A percentile compares a stretch with the other conserved stretches of the same genome.
These are phyloP conservation scores for Leccinum glutinopallens DNA, from an alignment of 1,284 basidiomycete genomes.

Conservation along the genomic window DNA sequence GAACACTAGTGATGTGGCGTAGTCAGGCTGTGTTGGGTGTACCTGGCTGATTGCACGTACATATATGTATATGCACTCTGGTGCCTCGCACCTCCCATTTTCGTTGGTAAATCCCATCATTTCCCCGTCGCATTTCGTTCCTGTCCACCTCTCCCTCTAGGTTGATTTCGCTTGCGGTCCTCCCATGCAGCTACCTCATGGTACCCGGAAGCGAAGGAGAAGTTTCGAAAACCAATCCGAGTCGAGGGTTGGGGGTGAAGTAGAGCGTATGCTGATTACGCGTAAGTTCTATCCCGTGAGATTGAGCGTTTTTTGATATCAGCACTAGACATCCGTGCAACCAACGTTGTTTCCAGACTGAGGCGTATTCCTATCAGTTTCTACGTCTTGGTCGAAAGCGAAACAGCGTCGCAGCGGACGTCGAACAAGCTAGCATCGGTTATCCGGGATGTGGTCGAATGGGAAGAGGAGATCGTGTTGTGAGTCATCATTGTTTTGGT, in stretches of 20 bases:
- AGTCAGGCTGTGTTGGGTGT: not conserved
- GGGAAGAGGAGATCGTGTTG: not conserved
- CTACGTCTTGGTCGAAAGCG: not conserved
- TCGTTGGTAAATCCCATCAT: too few relatives aligned
- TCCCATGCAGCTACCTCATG: not conserved
- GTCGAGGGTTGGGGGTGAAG: not conserved
- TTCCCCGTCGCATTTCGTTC: not conserved
- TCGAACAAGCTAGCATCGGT: not conserved
- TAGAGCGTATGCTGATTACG: not conserved
- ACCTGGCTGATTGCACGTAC: not conserved
- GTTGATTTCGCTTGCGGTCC: not conserved
- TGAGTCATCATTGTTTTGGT: not conserved
- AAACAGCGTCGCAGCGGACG: not conserved
- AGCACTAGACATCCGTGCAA: not conserved
- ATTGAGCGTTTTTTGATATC: not conserved
- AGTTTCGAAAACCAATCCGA: not conserved
- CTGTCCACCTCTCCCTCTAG: not conserved
- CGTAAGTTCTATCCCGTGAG: not conserved
- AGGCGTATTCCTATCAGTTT: not conserved
- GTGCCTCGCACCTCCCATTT: too few relatives aligned
- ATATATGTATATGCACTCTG: too few relatives aligned
- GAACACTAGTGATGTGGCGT: not conserved
- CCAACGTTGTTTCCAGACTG: not conserved
- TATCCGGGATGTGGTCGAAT: not conserved
- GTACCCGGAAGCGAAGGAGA: not conserved